Evolutionary conservation across 176 grass and related monocot genomes (phyloP), one percentile per base, ranked within the genome.

Genomic region (Zea luxurians): DNA sequence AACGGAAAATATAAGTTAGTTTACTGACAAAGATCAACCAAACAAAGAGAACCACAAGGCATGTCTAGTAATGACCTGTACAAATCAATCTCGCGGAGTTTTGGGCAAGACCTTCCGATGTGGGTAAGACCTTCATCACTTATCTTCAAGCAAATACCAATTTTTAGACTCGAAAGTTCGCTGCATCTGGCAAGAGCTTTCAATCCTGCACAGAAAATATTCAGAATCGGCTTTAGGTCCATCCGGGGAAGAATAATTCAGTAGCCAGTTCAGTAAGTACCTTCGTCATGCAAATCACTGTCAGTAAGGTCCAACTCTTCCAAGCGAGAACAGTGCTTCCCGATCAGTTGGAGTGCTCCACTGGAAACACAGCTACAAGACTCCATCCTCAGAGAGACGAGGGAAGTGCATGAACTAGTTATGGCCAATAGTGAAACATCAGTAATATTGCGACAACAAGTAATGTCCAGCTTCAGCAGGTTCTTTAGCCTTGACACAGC

Each of bases 201-300:
- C 46, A 98, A 80, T 62, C 91, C 94, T 97, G 66, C 86, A 84
- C 16, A 48, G 18, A 65, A 79, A 52, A 74, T 0, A 78, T 75
- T 6, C 21, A 55, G 0, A 6, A 58, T 84, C 78, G 68, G 70
- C 68, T 59, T 18, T 40, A 64, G 4, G 17, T 16, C 4, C 62
- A 70, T 48, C 47, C 27, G 66, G 42, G 13, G 82, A 64, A 54
- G 41, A 27, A 43, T 44, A 76, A 13, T 50, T 7, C 59, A 16
- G 45, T 43, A 54, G n/a, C 44, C 68, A 43, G 8, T 84, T n/a
- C 59, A 38, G 68, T 64, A 89, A 41, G 73, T 45, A 97, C 91
- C 94, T 94, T 92, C 80, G 73, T 94, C 85, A 20, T 98, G 89
- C 64, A 98, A 90, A 78, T 94, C 87, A 75, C 65, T 98, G 57